These are phyloP conservation scores for Crithidia expoeki DNA, from an alignment of 208 protist species.

Conservation along the genomic window DNA sequence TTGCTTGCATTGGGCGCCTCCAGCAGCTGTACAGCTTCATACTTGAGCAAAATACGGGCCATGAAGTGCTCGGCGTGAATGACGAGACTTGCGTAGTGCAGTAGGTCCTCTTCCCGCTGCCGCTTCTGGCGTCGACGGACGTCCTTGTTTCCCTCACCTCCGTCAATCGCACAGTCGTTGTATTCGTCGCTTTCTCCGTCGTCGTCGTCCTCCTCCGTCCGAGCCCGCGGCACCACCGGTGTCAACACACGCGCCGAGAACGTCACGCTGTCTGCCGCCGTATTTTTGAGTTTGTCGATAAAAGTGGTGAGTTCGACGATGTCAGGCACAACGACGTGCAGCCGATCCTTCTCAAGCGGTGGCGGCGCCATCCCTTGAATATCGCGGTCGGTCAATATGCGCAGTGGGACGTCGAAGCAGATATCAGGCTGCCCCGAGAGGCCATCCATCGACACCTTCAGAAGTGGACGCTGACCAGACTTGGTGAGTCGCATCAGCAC, in stretches of 20 bases:
- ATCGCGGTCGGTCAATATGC: slow-evolving; percentile 64
- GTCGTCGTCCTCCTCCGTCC: slow-evolving; percentile 18
- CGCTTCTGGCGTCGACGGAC: slow-evolving; percentile 1
- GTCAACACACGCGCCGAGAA: slow-evolving; percentile 42
- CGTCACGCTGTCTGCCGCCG: slow-evolving; percentile 64
- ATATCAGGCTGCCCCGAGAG: slow-evolving; percentile 49
- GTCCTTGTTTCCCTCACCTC: background rate
- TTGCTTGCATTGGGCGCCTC: slow-evolving; percentile 2
- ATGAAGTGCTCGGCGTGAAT: slow-evolving; percentile 62
- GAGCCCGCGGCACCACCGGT: background rate
- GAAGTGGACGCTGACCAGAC: slow-evolving; percentile 31
- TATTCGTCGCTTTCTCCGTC: slow-evolving; percentile 21
- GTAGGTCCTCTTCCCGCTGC: background rate
- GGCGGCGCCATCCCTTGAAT: slow-evolving; percentile 58
- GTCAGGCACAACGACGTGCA: slow-evolving; percentile 64
- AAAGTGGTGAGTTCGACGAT: slow-evolving; percentile 75
- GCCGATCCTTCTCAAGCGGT: slow-evolving; percentile 44
- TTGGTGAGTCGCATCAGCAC: slow-evolving; percentile 65
- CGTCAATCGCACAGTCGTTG: background rate
- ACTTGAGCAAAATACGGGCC: slow-evolving; percentile 67
- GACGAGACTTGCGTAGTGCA: slow-evolving; percentile 36
- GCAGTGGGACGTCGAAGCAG: slow-evolving; percentile 80
- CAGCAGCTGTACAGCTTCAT: slow-evolving; percentile 55
- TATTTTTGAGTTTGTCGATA: slow-evolving; percentile 71
- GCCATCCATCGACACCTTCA: slow-evolving; percentile 46